A percentile compares a stretch with the other conserved stretches of the same genome.
Conservation (phyloP, 306 rosid species). For the Benincasa hispida region DNA sequence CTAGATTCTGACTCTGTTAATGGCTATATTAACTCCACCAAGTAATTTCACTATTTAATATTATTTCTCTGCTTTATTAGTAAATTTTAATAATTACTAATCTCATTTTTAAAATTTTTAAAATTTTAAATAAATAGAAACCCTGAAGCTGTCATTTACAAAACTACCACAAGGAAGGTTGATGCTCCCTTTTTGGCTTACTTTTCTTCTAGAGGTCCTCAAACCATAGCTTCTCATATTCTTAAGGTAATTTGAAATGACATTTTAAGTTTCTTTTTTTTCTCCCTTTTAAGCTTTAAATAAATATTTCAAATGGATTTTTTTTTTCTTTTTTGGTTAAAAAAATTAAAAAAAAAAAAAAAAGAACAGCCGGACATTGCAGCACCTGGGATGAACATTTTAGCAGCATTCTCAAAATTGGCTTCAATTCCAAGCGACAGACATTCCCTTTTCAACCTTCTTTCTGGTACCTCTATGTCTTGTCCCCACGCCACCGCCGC, state of each 20-base stretch:
- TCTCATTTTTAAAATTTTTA: too few species aligned
- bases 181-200: conserved; percentile 58
- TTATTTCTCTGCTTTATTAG: too few species aligned
- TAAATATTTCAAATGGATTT: too few species aligned
- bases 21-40: conserved; percentile 53
- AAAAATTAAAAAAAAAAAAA: too few species aligned
- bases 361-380: conserved; percentile 62
- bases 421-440: conserved; percentile 31
- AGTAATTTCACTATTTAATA: conserved; percentile 11
- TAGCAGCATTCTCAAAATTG: conserved; percentile 47
- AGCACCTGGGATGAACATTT: conserved; percentile 73
- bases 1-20: conserved; percentile 25
- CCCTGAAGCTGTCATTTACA: conserved; percentile 42
- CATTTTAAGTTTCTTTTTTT: too few species aligned
- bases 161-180: conserved; percentile 16
- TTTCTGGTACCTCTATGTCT: conserved; percentile 85
- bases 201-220: conserved; percentile 82
- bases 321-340: too few species aligned
- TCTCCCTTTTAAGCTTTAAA: too few species aligned
- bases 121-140: conserved; percentile 16
- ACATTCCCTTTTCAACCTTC: conserved; percentile 28
- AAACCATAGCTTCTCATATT: conserved; percentile 24
- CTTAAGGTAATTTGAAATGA: conserved; percentile 23
- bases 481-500: conserved; percentile 73
- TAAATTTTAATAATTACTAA: too few species aligned